phyloP scores from a whole-genome alignment of 2,329 filamentous ascomycete genomes.

The Calonectria montana region DNA sequence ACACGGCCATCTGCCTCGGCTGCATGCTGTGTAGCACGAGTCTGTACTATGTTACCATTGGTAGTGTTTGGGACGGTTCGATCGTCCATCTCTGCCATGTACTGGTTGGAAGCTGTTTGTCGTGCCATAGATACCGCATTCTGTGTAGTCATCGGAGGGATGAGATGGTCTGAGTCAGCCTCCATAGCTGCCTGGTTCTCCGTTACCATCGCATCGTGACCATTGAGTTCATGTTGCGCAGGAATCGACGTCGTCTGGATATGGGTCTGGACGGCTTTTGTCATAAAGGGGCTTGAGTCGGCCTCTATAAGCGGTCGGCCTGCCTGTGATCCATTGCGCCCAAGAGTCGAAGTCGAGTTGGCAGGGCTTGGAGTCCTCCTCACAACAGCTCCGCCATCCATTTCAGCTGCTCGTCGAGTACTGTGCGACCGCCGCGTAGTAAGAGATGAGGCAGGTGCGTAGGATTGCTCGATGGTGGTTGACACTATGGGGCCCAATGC shows the following conservation, averaged over 20 bases:
- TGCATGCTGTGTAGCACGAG: not conserved
- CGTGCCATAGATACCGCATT: no score
- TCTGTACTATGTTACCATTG: not conserved
- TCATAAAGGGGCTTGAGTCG: not conserved
- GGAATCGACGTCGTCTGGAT: not conserved
- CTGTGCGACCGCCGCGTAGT: not conserved
- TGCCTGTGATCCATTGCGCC: not conserved
- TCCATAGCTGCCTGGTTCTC: no score
- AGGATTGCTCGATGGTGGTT: not conserved
- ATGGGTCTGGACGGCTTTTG: not conserved
- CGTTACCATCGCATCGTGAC: no score
- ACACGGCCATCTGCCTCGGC: not conserved
- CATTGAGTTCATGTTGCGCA: not conserved
- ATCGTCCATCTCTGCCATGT: not conserved
- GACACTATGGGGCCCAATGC: not conserved
- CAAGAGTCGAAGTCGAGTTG: not conserved
- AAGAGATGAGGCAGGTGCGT: not conserved
- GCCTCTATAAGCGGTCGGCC: not conserved
- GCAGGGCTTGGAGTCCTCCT: not conserved
- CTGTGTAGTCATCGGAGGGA: not conserved
- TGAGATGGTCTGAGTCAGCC: not conserved
- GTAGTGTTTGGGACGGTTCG: not conserved
- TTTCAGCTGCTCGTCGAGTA: not conserved
- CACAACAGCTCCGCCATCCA: not conserved
- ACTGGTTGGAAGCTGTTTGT: no score